Base-by-base conservation (phyloP, 139 green algal genomes). In the Closterium sp. region DNA sequence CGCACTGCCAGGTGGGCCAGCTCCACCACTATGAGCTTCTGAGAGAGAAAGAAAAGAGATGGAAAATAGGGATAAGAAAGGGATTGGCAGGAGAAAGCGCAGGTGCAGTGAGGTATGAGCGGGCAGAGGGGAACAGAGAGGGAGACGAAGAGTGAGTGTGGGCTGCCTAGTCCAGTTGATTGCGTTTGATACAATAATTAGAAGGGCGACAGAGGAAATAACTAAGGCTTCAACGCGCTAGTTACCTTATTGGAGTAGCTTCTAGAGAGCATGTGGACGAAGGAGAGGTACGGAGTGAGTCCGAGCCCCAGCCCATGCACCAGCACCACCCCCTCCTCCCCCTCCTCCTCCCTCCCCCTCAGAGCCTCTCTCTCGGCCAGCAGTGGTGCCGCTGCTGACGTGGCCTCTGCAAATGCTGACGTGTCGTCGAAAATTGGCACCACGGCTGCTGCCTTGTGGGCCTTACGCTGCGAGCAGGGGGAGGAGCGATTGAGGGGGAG, bases 291-390 rank as follows among this genome's bases (percentile, higher is more conserved):
- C 2, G 90, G 90, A 30, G 90, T 92, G 21, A 92, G 23, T 0
- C 90, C 90, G 64, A 92, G 90, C 23, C 90, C 90, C 1, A 92
- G 90, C 32, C 90, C 90, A 21, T 92, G 90, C 30, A 92, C 33
- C 16, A 92, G 90, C 38, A 92, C 84, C 84, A 34, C 30, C 32
- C 84, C 35, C 28, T 83, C 33, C 87, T 86, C 30, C n/a, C 5
- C 81, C 81, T 69, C 43, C 43, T 69, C 43, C 43, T 69, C 43
- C 43, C 43, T 69, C 23, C 3, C 3, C 8, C 21, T 16, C 12
- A 12, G 43, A 1, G 12, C 43, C 3, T 16, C 43, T 1, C 43
- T 69, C 43, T 12, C 43, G 43, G 12, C 43, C 21, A 69, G 43
- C 43, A 69, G 43, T 16, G 43, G 43, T 69, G 43, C 43, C 12